Evolutionary conservation across 495 filamentous ascomycete species (phyloP).

Genomic region (Aspergillus avenaceus): DNA sequence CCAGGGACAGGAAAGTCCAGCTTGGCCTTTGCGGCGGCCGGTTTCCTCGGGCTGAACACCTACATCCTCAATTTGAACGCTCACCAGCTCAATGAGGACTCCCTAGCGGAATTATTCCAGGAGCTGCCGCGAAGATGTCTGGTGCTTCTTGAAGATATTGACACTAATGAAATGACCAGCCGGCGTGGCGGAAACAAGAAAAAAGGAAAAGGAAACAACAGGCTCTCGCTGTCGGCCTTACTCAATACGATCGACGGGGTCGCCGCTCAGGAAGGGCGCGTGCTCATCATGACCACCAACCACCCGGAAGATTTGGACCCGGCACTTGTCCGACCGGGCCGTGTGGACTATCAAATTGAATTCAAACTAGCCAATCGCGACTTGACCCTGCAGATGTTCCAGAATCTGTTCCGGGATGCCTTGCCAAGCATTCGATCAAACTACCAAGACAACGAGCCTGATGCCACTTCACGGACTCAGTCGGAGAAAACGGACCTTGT

Average conservation of each 20-base stretch:
- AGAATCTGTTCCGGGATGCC: slow-evolving; percentile 49
- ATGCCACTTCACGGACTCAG: neutral
- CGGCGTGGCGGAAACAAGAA: slow-evolving; percentile 37
- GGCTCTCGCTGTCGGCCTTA: slow-evolving; percentile 65
- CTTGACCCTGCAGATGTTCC: slow-evolving; percentile 17
- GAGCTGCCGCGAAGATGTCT: slow-evolving; percentile 29
- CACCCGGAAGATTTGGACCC: slow-evolving; percentile 68
- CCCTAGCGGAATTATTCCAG: slow-evolving; percentile 59
- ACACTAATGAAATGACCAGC: slow-evolving; percentile 45
- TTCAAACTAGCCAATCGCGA: slow-evolving; percentile 58
- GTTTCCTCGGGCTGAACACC: slow-evolving; percentile 4
- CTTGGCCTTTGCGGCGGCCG: slow-evolving; percentile 5
- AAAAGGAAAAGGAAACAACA: neutral
- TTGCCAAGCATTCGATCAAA: slow-evolving; percentile 32
- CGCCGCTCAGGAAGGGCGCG: slow-evolving; percentile 72
- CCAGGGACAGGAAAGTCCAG: slow-evolving; percentile 39
- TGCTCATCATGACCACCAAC: slow-evolving; percentile 85
- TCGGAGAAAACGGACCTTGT: neutral
- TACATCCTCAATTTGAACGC: slow-evolving; percentile 7
- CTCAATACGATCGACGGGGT: slow-evolving; percentile 86
- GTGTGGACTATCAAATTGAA: slow-evolving; percentile 68
- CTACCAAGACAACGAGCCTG: slow-evolving; percentile 33
- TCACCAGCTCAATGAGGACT: slow-evolving; percentile 46
- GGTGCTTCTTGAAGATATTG: slow-evolving; percentile 36
- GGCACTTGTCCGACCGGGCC: slow-evolving; percentile 70